Conservation (phyloP, 2,329 filamentous ascomycete genomes). For the Cytospora schulzeri region DNA sequence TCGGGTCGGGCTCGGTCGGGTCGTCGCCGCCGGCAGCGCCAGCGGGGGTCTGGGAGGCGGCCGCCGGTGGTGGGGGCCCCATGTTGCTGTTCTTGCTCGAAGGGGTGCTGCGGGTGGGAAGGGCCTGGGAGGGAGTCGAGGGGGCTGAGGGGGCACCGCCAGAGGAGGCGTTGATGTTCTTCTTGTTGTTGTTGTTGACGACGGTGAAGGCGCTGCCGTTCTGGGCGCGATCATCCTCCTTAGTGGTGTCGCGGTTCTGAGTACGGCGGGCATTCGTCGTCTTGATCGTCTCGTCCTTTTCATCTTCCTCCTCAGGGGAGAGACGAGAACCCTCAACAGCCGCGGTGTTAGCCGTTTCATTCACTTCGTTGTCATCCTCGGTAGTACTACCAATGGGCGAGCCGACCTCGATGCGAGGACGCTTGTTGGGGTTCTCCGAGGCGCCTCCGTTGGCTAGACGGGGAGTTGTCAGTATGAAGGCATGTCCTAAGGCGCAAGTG, state of each 20-base stretch:
- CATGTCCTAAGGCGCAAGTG: slow-evolving; percentile 6
- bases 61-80: neutral
- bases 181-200: neutral
- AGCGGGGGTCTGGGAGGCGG: slow-evolving; percentile 9
- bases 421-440: slow-evolving; percentile 11
- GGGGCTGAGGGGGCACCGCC: neutral
- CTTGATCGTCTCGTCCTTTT: neutral
- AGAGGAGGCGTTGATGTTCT: neutral
- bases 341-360: neutral
- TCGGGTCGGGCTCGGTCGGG: slow-evolving; percentile 25
- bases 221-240: slow-evolving; percentile 2
- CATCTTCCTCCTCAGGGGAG: neutral
- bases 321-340: neutral
- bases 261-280: neutral
- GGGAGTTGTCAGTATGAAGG: slow-evolving; percentile 4
- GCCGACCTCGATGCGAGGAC: slow-evolving; percentile 15
- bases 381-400: slow-evolving; percentile 14
- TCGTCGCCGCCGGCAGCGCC: neutral
- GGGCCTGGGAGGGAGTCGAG: slow-evolving; percentile 4
- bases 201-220: neutral
- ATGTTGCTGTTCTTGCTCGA: slow-evolving; percentile 17
- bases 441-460: neutral
- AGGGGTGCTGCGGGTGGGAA: neutral
- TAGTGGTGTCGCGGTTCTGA: slow-evolving; percentile 15
- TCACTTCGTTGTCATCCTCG: slow-evolving; percentile 6